A percentile compares a stretch with the other conserved stretches of the same genome.
phyloP scores from a whole-genome alignment of 345 rosid species.

The Brassica nigra region DNA sequence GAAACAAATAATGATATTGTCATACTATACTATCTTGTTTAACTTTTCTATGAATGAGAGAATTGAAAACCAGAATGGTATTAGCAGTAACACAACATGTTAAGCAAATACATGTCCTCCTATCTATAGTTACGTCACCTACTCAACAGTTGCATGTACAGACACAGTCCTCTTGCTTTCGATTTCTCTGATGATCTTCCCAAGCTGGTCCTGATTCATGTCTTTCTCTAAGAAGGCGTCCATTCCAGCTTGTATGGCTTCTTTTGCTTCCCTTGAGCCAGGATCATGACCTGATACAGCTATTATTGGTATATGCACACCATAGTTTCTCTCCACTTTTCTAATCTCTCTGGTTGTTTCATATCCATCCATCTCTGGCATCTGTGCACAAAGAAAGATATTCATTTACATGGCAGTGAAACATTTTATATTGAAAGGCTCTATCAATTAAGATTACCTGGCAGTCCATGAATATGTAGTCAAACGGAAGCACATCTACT shows the following conservation, averaged over 20 bases:
- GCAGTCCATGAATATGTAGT: slow-evolving; percentile 85
- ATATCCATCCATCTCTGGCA: slow-evolving; percentile 76
- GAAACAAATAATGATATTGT: not conserved
- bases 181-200: slow-evolving; percentile 34
- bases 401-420: slow-evolving; percentile 4
- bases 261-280: slow-evolving; percentile 40
- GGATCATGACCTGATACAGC: slow-evolving; percentile 65
- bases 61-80: not conserved
- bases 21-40: not conserved
- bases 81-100: not conserved
- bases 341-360: slow-evolving; percentile 70
- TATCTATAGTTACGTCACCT: slow-evolving; percentile 2
- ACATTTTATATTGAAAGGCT: not conserved
- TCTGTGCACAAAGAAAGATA: slow-evolving; percentile 42
- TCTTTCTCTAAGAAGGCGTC: slow-evolving; percentile 59
- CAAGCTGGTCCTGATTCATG: slow-evolving; percentile 32
- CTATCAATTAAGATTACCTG: slow-evolving; percentile 49
- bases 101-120: not conserved
- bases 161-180: slow-evolving; percentile 14
- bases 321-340: slow-evolving; percentile 52
- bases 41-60: not conserved
- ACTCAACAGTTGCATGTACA: not conserved
- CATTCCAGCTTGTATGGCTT: slow-evolving; percentile 63
- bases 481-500: slow-evolving; percentile 47
- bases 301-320: slow-evolving; percentile 67